Evolutionary conservation across 2,329 filamentous ascomycete genomes (phyloP), one percentile per base, ranked within the genome.

Genomic region (Nectriaceae sp.): DNA sequence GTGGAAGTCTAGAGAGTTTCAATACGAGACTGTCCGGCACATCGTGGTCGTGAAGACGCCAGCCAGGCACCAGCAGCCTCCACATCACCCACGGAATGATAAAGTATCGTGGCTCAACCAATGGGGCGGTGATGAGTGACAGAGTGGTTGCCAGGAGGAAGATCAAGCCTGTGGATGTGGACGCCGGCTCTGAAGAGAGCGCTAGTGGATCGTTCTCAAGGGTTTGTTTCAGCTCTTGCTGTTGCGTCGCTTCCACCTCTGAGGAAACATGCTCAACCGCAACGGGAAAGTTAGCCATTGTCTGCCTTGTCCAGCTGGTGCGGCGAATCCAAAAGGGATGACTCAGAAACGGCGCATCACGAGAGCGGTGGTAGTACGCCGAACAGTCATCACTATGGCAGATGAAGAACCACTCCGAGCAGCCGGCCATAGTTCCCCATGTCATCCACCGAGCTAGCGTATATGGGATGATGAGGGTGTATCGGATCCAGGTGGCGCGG

Each of bases 41-140:
- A 21, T 49, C 45, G 26, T 62, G 59, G 20, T 60, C 55, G 29
- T 60, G 54, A 4, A 62, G 33, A 22, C 56, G 56, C 72, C 72
- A 74, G 43, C 76, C 68, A 0, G 90, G 90, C 1, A 95, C 72
- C 61, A 95, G 80, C 6, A 97, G 71, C 1, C 94, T 81, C 90
- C 92, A 97, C 61, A 97, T 85, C 8, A 97, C 81, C 90, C 91
- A 99, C 0, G 93, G 92, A 11, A 97, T 78, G 65, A 99, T 95
- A 68, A 96, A 96, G 70, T 99, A 99, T 13, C 94, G 83, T 13
- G 94, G 94, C 68, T 99, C 94, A 10, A 99, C 93, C 1, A 99
- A 79, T 0, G 94, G 92, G 0, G 94, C 92, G 1, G 90, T 94
- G 46, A 96, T 73, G 11, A 99, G 80, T 1, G 89, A 93, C 3